phyloP scores from a whole-genome alignment of 2,329 filamentous ascomycete species.

The Fusarium coffeatum region DNA sequence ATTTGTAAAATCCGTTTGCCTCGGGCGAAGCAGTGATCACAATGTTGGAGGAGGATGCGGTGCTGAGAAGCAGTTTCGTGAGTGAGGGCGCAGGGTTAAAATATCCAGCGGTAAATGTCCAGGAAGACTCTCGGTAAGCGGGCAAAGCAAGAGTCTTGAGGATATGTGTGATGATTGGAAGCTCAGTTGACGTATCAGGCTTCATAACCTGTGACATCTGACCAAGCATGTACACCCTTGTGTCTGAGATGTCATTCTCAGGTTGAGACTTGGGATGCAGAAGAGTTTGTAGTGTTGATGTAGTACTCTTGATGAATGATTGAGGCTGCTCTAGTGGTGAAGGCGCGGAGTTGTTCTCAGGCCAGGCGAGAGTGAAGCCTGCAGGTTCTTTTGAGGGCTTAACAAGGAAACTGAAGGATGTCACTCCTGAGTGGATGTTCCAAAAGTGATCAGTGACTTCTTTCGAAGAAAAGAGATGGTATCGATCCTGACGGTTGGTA shows the following conservation, averaged over 20 bases:
- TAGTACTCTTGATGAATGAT: conserved; percentile 77
- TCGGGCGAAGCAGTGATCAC: conserved; percentile 93
- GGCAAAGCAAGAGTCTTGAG: conserved; percentile 74
- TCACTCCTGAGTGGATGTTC: conserved; percentile 79
- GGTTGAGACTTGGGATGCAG: conserved; percentile 58
- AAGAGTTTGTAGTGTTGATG: conserved; percentile 72
- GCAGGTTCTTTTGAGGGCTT: conserved; percentile 67
- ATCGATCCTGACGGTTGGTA: conserved; percentile 93
- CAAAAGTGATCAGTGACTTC: conserved; percentile 86
- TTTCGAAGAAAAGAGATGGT: conserved; percentile 87
- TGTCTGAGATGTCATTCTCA: conserved; percentile 60
- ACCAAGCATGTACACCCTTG: conserved; percentile 84
- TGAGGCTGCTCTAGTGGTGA: conserved; percentile 77
- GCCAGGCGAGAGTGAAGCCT: conserved; percentile 78
- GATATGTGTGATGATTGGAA: conserved; percentile 81
- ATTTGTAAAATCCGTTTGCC: conserved; percentile 95
- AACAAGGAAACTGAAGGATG: conserved; percentile 84
- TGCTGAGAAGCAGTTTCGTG: conserved; percentile 80
- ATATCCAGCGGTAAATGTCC: conserved; percentile 98
- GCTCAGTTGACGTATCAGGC: conserved; percentile 86
- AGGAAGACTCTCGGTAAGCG: conserved; percentile 75
- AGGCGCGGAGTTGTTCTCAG: conserved; percentile 76
- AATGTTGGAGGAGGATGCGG: conserved; percentile 76
- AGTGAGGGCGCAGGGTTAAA: conserved; percentile 95
- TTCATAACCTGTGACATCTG: conserved; percentile 88